Evolutionary conservation across 192 early-diverging fungal species (phyloP), one percentile per base, ranked within the genome.

Genomic region (Umbelopsis ramanniana): DNA sequence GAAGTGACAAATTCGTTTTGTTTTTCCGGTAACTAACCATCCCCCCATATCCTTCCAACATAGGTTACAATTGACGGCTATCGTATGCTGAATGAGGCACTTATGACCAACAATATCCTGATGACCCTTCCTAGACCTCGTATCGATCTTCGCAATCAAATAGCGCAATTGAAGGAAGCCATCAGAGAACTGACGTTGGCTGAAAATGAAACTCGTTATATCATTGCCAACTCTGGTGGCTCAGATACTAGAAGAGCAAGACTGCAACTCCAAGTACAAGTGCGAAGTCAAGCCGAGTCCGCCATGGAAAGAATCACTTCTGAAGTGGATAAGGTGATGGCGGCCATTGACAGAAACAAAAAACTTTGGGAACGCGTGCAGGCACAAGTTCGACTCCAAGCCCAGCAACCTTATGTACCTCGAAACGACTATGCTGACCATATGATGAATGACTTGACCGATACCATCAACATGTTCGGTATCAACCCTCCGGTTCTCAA

Each of bases 11-110:
- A 12, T 43, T 43, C 40, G 40, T 2, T 1, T 0, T 1, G 40
- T 7, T 11, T 43, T 43, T 12, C 24, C 37, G 4, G 45, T 43
- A 0, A 19, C 14, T 43, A 6, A 14, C 17, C 19, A 15, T 24
- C 15, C 0, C 24, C 21, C 23, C 38, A n/a, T 45, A 14, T 68
- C 14, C 48, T 68, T 21, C 15, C 5, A 17, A 46, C 3, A 23
- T 54, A 81, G 82, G 80, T 84, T n/a, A 80, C 83, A 4, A 76
- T 75, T 11, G 83, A 85, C 19, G 83, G 83, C 7, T 85, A 73
- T 35, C 76, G 77, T 63, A 76, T 74, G 1, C 66, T 85, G 22
- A n/a, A 75, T 37, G 75, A 72, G 7, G 78, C 83, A 35, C 69
- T 85, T 12, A 50, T 72, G 63, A 70, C 80, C 38, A 82, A 82